Conservation (phyloP, 768 basidiomycete species). For the Hygrophorus pudorinus region DNA sequence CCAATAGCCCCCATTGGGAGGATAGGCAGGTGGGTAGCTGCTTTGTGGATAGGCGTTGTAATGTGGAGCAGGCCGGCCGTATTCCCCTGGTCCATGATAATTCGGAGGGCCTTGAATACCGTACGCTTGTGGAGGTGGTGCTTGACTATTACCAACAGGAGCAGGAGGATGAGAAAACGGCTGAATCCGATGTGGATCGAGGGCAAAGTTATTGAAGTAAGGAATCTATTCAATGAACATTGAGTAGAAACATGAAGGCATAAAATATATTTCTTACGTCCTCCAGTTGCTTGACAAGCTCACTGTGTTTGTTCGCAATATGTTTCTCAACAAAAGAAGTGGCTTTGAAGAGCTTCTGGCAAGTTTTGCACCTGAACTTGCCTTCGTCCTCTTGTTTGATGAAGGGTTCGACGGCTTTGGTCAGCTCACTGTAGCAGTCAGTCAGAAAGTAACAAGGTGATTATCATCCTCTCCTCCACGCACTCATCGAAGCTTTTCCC, state of each 20-base stretch:
- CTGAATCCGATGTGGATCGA: constrained; percentile 90
- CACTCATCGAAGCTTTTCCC: constrained; percentile 89
- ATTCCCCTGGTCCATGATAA: constrained; percentile 26
- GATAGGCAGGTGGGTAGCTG: constrained; percentile 35
- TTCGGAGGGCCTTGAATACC: constrained; percentile 59
- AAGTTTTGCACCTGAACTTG: constrained; percentile 94
- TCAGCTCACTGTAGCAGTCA: constrained; percentile 53
- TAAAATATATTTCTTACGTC: constrained; percentile 45
- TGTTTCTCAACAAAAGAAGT: constrained; percentile 97
- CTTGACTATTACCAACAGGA: constrained; percentile 54
- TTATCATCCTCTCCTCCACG: constrained; percentile 7
- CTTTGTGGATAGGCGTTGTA: constrained; percentile 23
- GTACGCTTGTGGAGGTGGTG: constrained; percentile 77
- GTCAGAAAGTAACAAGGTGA: constrained; percentile 4
- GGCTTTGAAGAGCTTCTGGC: constrained; percentile 96
- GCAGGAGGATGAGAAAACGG: constrained; percentile 75
- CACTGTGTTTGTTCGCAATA: constrained; percentile 88
- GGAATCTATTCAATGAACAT: constrained; percentile 43
- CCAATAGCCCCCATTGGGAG: constrained; percentile 30
- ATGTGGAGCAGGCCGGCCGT: constrained; percentile 24
- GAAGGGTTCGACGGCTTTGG: constrained; percentile 65
- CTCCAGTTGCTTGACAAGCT: constrained; percentile 73
- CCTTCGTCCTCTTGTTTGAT: constrained; percentile 96
- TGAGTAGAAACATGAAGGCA: constrained; percentile 3
- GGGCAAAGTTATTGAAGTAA: constrained; percentile 92